Base-by-base conservation (phyloP, 768 basidiomycete species). In the Leccinellum luteum region DNA sequence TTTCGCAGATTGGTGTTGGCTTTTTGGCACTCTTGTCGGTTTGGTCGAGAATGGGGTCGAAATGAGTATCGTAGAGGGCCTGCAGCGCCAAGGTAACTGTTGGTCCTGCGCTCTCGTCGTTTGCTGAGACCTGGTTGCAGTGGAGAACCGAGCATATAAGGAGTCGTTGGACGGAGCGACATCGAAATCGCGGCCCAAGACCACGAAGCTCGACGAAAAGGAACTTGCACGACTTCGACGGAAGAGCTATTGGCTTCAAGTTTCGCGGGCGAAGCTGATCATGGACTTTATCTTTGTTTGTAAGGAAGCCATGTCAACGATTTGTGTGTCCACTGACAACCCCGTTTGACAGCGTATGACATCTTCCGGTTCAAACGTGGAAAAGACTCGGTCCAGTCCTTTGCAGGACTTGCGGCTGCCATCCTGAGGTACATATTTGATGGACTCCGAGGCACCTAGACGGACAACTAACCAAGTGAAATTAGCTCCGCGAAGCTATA, bases 271-370 rank as follows among this genome's bases (percentile, higher is more conserved):
- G 55, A 94, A 94, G 76, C 75, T 94, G 58, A 65, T 81, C 44
- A 90, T 92, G 90, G 92, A 94, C 70, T 74, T 94, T 59, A 83
- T 92, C 65, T 94, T 93, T 73, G 92, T 92, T 68, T 92, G 91
- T 94, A 68, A 73, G 13, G 19, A 49, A 3, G 32, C 1, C 4
- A 64, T 76, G 76, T 30, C 56, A 62, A 30, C 17, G n/a, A 48
- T 10, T 32, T 56, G 50, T 43, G 50, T 43, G 51, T 25, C 34
- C 55, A 34, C 45, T 59, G 55, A 69, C 58, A 19, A 2, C 30
- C 15, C 25, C 38, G 47, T n/a, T 59, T 50, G 38, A 52, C 65
- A 93, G 91, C 89, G 6, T 94, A 89, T 67, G 86, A 91, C 54
- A 72, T 92, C n/a, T 92, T 92, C 77, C 76, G 78, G 57, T 64